Evolutionary conservation across 345 rosid genomes (phyloP).

Genomic region (Turnera subulata): DNA sequence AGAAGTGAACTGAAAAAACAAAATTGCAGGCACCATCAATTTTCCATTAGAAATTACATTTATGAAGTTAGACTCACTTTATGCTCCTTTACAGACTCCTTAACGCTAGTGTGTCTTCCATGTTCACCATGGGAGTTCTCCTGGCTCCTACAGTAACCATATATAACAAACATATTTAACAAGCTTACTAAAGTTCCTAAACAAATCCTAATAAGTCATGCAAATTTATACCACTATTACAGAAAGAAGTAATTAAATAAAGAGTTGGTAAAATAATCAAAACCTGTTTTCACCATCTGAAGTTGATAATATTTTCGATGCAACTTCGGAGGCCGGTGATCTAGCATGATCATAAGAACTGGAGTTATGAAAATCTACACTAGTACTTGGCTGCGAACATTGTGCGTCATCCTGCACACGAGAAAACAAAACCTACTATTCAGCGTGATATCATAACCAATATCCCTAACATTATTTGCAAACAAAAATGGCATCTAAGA

Average conservation of each 20-base stretch:
- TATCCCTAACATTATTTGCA: too few relatives aligned
- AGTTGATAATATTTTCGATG: conserved; percentile 31
- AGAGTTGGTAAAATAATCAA: neutral
- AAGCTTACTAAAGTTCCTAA: neutral
- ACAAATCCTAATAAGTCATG: neutral
- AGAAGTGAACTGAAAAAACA: too few relatives aligned
- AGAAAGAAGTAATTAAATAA: conserved; percentile 2
- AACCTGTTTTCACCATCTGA: conserved; percentile 56
- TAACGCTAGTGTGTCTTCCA: conserved; percentile 25
- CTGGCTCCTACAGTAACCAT: conserved; percentile 34
- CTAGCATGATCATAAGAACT: conserved; percentile 35
- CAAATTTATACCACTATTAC: conserved; percentile 4
- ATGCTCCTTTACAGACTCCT: conserved; percentile 28
- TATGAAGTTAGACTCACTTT: conserved; percentile 30
- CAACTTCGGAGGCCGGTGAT: conserved; percentile 41
- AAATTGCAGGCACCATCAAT: too few relatives aligned
- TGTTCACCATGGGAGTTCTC: conserved; percentile 32
- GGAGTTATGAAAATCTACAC: conserved; percentile 32
- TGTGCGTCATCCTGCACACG: conserved; percentile 52
- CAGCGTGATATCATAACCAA: neutral
- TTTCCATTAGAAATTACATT: neutral
- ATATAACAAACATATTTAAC: conserved; percentile 1
- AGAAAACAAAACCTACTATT: conserved; percentile 4
- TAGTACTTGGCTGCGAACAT: conserved; percentile 32
- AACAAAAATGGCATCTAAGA: too few relatives aligned